phyloP scores from a whole-genome alignment of 139 green algal species.

The Pedinophyceae sp. region DNA sequence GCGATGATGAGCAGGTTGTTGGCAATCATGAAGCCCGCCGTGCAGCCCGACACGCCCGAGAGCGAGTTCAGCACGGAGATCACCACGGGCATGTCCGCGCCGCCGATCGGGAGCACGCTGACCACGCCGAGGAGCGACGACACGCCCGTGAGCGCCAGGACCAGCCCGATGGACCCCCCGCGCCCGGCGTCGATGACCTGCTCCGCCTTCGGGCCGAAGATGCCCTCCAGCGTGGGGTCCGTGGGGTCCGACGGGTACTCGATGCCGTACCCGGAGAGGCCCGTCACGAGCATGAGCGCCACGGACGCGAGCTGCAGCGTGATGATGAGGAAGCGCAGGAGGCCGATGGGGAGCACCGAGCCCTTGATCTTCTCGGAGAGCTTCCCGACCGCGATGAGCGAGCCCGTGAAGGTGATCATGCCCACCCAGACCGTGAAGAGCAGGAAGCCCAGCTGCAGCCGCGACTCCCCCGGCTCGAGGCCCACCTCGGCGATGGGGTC shows the following conservation, averaged over 20 bases:
- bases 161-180: too few species aligned
- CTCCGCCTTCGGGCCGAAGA: too few species aligned
- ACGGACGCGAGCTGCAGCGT: background rate
- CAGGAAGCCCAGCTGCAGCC: background rate
- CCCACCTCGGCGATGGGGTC: background rate
- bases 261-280: background rate
- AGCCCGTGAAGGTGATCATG: background rate
- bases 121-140: background rate
- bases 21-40: too few species aligned
- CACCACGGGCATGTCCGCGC: slow-evolving; percentile 79
- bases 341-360: too few species aligned
- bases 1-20: slow-evolving; percentile 59
- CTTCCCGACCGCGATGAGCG: background rate
- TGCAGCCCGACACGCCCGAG: slow-evolving; percentile 8
- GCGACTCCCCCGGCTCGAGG: background rate
- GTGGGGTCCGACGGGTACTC: background rate
- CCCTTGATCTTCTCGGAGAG: too few species aligned
- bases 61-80: slow-evolving; percentile 81
- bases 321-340: too few species aligned
- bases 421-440: background rate
- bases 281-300: background rate
- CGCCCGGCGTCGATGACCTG: too few species aligned
- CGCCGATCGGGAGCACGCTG: slow-evolving; percentile 5
- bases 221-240: background rate
- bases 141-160: background rate